Evolutionary conservation across 331 rosid genomes (phyloP).

Genomic region (Erythrophleum ivorense): DNA sequence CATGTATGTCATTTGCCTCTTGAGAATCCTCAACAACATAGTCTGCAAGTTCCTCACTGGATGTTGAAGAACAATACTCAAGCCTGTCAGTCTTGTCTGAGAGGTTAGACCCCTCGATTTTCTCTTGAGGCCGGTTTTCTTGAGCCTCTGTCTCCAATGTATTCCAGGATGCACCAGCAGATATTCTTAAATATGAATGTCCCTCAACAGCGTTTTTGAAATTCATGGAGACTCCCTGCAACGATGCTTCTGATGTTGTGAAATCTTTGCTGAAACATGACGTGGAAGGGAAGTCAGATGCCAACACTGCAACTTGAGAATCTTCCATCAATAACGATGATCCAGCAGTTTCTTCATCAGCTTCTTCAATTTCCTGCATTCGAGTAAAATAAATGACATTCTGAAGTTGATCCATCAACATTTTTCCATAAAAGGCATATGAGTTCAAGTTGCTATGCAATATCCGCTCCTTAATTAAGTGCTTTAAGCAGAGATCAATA

Average conservation of each 20-base stretch:
- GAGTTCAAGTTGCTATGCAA: constrained; percentile 5
- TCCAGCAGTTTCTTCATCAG: constrained; percentile 41
- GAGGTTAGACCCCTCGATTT: constrained; percentile 37
- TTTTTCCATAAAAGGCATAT: not conserved
- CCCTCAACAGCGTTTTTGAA: constrained; percentile 20
- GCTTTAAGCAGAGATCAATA: constrained; percentile 17
- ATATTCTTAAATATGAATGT: constrained; percentile 30
- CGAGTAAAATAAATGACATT: constrained; percentile 29
- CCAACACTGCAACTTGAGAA: constrained; percentile 35
- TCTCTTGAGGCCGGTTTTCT: constrained; percentile 38
- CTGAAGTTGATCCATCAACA: constrained; percentile 2
- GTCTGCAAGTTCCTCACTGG: constrained; percentile 44
- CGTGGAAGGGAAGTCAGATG: constrained; percentile 47
- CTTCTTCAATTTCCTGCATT: constrained; percentile 65
- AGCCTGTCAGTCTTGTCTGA: constrained; percentile 38
- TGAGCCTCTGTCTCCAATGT: constrained; percentile 33
- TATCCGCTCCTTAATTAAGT: constrained; percentile 1
- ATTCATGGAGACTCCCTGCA: constrained; percentile 39
- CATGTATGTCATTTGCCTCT: constrained; percentile 44
- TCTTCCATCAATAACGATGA: constrained; percentile 33
- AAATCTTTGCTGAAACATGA: constrained; percentile 40
- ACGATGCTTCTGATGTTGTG: constrained; percentile 41
- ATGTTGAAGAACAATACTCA: constrained; percentile 44
- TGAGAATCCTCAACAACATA: constrained; percentile 65
- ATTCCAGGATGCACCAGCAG: constrained; percentile 26